These are phyloP conservation scores for Thelonectria rubi DNA, from an alignment of 2,329 filamentous ascomycete species.

Conservation along the genomic window DNA sequence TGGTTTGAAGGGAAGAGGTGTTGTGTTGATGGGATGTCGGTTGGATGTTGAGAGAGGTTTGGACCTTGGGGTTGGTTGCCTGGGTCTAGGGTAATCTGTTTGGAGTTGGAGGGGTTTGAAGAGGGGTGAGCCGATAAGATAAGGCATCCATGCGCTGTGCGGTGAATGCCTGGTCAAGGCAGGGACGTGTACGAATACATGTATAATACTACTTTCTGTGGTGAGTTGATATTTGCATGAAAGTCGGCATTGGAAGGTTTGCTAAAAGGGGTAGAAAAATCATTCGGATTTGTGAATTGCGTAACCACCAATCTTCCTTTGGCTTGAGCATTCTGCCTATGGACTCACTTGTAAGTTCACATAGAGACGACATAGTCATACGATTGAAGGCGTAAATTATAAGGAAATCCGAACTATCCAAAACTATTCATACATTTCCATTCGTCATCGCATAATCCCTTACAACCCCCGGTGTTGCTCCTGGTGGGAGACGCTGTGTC, in stretches of 20 bases:
- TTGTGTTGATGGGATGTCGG: background rate
- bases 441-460: conserved; percentile 16
- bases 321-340: too few species aligned
- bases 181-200: background rate
- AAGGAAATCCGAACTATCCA: conserved; percentile 23
- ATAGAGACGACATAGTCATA: background rate
- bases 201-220: background rate
- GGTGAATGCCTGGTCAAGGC: conserved; percentile 11
- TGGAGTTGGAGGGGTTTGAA: conserved; percentile 1
- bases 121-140: conserved; percentile 15
- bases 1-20: background rate
- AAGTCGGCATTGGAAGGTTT: background rate
- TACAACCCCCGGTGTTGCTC: conserved; percentile 59
- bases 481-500: conserved; percentile 60
- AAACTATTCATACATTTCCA: conserved; percentile 31
- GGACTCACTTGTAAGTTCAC: background rate
- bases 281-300: too few species aligned
- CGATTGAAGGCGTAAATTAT: conserved; percentile 12
- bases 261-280: background rate
- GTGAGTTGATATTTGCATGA: too few species aligned
- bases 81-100: conserved; percentile 19
- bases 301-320: too few species aligned
- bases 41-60: background rate
- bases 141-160: conserved; percentile 12
- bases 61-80: background rate